Percentiles rank a stretch among this genome's conserved stretches.
Evolutionary conservation across 2,329 filamentous ascomycete genomes (phyloP).

Genomic region (Alternaria sp.): DNA sequence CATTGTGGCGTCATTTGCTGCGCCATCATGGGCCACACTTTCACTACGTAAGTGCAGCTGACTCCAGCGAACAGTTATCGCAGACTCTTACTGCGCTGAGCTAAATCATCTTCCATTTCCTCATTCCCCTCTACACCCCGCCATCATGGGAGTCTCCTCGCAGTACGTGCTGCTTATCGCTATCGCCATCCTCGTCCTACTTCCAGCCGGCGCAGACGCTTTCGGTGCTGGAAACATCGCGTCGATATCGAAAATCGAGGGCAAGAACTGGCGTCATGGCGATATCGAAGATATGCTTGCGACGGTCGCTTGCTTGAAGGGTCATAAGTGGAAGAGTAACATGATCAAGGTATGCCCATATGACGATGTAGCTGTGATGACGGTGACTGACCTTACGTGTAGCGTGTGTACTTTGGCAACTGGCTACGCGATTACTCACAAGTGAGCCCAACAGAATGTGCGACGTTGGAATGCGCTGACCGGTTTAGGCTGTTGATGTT

Average conservation of each 20-base stretch:
- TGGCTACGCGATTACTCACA: slow-evolving; percentile 61
- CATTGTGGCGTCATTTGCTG: slow-evolving; percentile 12
- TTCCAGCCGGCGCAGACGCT: slow-evolving; percentile 46
- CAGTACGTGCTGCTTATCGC: slow-evolving; percentile 47
- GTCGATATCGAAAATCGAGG: slow-evolving; percentile 50
- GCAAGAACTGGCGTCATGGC: slow-evolving; percentile 60
- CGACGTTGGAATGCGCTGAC: slow-evolving; percentile 48
- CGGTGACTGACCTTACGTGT: slow-evolving; percentile 22
- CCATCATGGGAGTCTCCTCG: slow-evolving; percentile 41
- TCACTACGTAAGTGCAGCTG: neutral
- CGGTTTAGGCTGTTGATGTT: slow-evolving; percentile 60
- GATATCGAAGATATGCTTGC: slow-evolving; percentile 61
- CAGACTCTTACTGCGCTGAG: slow-evolving; percentile 3
- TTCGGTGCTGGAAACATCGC: slow-evolving; percentile 59
- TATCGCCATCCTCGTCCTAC: slow-evolving; percentile 45
- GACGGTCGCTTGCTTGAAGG: slow-evolving; percentile 54
- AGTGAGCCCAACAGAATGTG: slow-evolving; percentile 45
- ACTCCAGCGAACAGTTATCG: slow-evolving; percentile 15
- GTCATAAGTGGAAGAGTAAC: slow-evolving; percentile 53
- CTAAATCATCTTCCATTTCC: neutral
- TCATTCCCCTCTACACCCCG: neutral
- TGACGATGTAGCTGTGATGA: neutral
- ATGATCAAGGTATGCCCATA: slow-evolving; percentile 51
- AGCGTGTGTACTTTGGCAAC: slow-evolving; percentile 55
- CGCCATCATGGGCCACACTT: slow-evolving; percentile 3